Percentiles rank a stretch among this genome's conserved stretches.
Conservation (phyloP, 805 yeast genomes). For the Candida maris region DNA sequence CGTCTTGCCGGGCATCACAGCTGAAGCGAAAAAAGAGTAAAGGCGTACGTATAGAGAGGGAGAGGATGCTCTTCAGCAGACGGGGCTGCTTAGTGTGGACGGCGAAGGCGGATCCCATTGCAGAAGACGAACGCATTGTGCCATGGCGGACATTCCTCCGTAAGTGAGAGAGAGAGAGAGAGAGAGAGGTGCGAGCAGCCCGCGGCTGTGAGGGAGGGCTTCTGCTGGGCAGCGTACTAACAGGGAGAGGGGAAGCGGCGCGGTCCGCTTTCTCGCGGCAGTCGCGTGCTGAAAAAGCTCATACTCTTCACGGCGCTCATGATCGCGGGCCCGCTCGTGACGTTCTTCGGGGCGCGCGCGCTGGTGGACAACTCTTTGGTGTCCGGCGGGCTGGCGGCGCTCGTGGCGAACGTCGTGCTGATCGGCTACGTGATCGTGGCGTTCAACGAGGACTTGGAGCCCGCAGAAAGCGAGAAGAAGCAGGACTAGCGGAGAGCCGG, state of each 20-base stretch:
- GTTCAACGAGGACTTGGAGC: slow-evolving; percentile 55
- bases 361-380: slow-evolving; percentile 50
- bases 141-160: slow-evolving; percentile 37
- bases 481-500: slow-evolving; percentile 10
- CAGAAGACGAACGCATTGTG: too few species aligned
- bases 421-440: slow-evolving; percentile 73
- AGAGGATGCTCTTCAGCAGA: too few species aligned
- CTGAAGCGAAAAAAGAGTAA: too few species aligned
- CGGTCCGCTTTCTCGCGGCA: slow-evolving; percentile 18
- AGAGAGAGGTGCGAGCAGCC: too few species aligned
- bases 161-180: slow-evolving; percentile 19
- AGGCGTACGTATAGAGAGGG: too few species aligned
- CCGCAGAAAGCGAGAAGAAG: slow-evolving; percentile 36
- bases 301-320: slow-evolving; percentile 73
- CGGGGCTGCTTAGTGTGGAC: too few species aligned
- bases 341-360: slow-evolving; percentile 47
- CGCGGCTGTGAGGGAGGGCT: too few species aligned
- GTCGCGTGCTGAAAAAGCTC: slow-evolving; percentile 63
- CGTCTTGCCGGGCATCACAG: too few species aligned
- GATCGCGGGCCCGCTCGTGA: slow-evolving; percentile 62
- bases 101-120: too few species aligned
- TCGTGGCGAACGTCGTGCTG: slow-evolving; percentile 68
- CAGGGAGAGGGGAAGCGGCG: not conserved
- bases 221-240: too few species aligned
- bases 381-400: slow-evolving; percentile 80